Evolutionary conservation across 2,329 filamentous ascomycete genomes (phyloP).

Genomic region (Epichloe elymi): DNA sequence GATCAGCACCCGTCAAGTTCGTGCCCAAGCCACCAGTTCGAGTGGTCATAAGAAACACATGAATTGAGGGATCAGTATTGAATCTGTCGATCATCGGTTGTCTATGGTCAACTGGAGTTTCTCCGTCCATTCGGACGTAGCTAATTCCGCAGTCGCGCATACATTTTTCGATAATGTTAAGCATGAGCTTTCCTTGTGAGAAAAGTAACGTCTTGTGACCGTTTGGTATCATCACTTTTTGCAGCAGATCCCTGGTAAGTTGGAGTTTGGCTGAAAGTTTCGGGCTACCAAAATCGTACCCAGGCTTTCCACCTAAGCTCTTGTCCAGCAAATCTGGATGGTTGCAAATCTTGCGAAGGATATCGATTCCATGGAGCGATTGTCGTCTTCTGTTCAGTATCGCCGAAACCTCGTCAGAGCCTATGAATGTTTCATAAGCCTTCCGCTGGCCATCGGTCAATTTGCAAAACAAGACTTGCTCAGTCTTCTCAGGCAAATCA

Average conservation of each 20-base stretch:
- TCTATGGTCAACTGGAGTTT: constrained; percentile 76
- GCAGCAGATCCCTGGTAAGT: constrained; percentile 74
- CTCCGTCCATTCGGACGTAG: constrained; percentile 86
- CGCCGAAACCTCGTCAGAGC: constrained; percentile 71
- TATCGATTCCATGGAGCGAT: constrained; percentile 79
- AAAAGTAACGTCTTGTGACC: constrained; percentile 92
- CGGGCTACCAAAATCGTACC: constrained; percentile 65
- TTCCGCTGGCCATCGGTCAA: constrained; percentile 64
- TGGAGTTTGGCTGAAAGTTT: constrained; percentile 90
- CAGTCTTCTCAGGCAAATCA: constrained; percentile 88
- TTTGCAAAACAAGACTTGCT: constrained; percentile 93
- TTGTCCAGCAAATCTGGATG: constrained; percentile 80
- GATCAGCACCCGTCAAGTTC: constrained; percentile 86
- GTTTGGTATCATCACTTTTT: constrained; percentile 69
- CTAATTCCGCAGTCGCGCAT: constrained; percentile 57
- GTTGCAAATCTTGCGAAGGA: constrained; percentile 92
- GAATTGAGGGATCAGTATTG: constrained; percentile 65
- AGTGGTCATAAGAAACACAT: constrained; percentile 88
- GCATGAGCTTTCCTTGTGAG: constrained; percentile 86
- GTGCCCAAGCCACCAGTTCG: constrained; percentile 90
- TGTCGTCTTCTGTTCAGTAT: constrained; percentile 66
- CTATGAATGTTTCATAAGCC: constrained; percentile 69
- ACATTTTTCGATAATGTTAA: constrained; percentile 83
- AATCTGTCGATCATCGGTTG: constrained; percentile 87
- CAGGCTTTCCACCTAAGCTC: constrained; percentile 37